Percentiles rank a stretch among this genome's conserved stretches.
Evolutionary conservation across 2,329 filamentous ascomycete genomes (phyloP).

Genomic region (Pestalotiopsis sp.): DNA sequence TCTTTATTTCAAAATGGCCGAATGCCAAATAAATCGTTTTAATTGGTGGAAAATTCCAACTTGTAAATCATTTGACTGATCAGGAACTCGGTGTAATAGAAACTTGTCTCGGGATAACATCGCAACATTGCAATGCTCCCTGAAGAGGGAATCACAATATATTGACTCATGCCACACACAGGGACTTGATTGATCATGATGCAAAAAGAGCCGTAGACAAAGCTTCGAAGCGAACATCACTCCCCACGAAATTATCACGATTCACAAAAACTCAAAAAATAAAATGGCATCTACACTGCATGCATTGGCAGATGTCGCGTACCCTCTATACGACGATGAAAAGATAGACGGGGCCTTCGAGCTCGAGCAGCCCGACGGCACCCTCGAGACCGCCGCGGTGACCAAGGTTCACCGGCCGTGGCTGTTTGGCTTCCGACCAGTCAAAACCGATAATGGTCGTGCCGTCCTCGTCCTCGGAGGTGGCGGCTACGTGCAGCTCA

Average conservation of each 20-base stretch:
- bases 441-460: constrained; percentile 14
- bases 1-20: not conserved
- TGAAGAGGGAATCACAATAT: not conserved
- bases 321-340: constrained; percentile 17
- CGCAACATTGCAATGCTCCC: not conserved
- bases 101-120: not conserved
- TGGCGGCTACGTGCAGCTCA: constrained; percentile 23
- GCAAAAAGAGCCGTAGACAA: too few relatives aligned
- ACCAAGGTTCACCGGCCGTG: constrained; percentile 18
- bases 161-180: too few relatives aligned
- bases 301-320: constrained; percentile 14
- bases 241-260: not conserved
- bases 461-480: constrained; percentile 22
- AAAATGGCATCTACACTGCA: not conserved
- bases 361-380: constrained; percentile 13
- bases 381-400: constrained; percentile 17
- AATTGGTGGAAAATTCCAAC: not conserved
- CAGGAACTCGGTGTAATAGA: not conserved
- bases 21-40: not conserved
- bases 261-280: not conserved
- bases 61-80: not conserved
- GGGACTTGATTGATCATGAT: too few relatives aligned
- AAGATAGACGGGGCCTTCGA: constrained; percentile 18
- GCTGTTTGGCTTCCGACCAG: constrained; percentile 22
- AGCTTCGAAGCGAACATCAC: not conserved